Percentiles rank a stretch among this genome's conserved stretches.
Conservation (phyloP, 306 rosid species). For the Pyrus communis region DNA sequence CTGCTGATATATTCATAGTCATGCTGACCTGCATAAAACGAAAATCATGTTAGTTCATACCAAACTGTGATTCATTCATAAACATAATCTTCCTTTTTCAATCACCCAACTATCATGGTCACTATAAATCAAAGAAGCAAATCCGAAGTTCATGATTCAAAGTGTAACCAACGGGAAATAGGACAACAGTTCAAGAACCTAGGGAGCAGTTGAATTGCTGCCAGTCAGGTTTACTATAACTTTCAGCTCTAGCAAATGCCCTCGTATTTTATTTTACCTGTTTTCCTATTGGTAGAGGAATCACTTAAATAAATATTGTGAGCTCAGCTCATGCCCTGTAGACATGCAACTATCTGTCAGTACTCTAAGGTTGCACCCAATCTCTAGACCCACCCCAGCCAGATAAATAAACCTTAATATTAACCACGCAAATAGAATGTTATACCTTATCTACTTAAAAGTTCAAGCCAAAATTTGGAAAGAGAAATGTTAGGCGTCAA, state of each 20-base stretch:
- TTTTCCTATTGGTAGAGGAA: not conserved
- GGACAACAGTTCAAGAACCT: not conserved
- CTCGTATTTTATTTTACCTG: not conserved
- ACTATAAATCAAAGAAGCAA: not conserved
- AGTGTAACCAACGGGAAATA: not conserved
- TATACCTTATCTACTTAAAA: not conserved
- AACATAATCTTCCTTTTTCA: not conserved
- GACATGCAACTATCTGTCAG: not conserved
- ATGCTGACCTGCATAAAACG: slow-evolving; percentile 67
- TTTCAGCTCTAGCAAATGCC: not conserved
- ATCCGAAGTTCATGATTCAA: not conserved
- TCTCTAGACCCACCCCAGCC: not conserved
- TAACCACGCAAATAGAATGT: not conserved
- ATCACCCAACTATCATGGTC: not conserved
- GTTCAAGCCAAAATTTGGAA: not conserved
- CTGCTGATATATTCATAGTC: slow-evolving; percentile 81
- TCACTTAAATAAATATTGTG: not conserved
- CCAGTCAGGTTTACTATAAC: not conserved
- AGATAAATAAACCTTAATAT: not conserved
- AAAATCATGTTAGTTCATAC: slow-evolving; percentile 5
- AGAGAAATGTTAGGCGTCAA: not conserved
- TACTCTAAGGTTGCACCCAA: not conserved
- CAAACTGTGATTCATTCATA: not conserved
- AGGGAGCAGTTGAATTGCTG: not conserved
- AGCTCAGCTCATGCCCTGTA: not conserved